Evolutionary conservation across 306 rosid species (phyloP), one percentile per base, ranked within the genome.

Genomic region (Coriaria nepalensis): DNA sequence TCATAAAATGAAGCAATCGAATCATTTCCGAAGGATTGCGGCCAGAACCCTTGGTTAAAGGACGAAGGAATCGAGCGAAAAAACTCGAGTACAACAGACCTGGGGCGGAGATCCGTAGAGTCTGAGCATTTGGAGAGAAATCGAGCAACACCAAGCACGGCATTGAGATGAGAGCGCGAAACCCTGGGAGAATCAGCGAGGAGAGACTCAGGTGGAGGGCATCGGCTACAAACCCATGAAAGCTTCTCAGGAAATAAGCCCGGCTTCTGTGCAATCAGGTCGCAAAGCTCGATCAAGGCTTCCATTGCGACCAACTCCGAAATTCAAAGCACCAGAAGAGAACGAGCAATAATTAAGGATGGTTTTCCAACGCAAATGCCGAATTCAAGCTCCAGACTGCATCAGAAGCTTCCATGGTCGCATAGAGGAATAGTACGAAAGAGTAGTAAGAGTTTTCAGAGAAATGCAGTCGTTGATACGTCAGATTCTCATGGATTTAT

Each of bases 91-190:
- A 69, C 78, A 43, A 81, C 67, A 13, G 77, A 72, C 57, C 71
- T 81, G 13, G 95, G 87, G 5, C 94, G 87, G 50, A 72, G 80
- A 77, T 86, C 95, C 65, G 73, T 4, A 48, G 66, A 60, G 57
- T 73, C 76, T 32, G 84, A 56, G 52, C 87, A 90, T 35, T 77
- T 77, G 43, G 97, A 90, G 44, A 90, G 49, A 56, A 90, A 77
- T 10, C 94, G 78, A 5, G 92, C 82, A 38, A 90, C 84, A 55
- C 86, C 95, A 49, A 75, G 76, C 36, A 90, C 72, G 60, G 97
- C 95, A 79, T 90, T 84, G 79, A 90, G 93, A 68, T 90, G 97
- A 20, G 90, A 65, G 10, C 79, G 83, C 37, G 97, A 76, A 71
- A 84, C 80, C 75, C 93, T 66, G 53, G 79, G 76, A 67, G 92